Base-by-base conservation (phyloP, 2,329 filamentous ascomycete genomes). In the Cordyceps fumosorosea region DNA sequence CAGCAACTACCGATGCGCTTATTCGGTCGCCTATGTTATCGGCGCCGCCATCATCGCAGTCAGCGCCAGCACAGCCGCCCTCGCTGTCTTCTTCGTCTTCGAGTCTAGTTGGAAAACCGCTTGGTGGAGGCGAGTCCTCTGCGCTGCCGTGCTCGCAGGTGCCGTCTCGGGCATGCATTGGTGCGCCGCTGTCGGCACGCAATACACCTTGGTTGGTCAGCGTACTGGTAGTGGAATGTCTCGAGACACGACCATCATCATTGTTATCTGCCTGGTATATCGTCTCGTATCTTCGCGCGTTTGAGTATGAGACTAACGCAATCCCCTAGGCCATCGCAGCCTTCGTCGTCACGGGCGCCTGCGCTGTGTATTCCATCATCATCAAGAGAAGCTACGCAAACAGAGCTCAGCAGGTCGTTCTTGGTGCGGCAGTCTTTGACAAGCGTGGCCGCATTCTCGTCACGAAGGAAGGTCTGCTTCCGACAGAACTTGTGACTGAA, bases 111-210 rank as follows among this genome's bases (percentile, higher is more conserved):
- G 91, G 90, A 89, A 88, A 55, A 88, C 87, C 68, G 84, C 83
- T 18, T 91, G 88, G 84, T 92, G 88, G 88, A 90, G 91, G 70
- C 81, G 90, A 63, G 74, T 81, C 11, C 68, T 86, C 2, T 90
- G 87, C 64, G 88, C 88, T 11, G 75, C 85, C 52, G 74, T 92
- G 20, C 80, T 96, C 47, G 89, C 89, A 10, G 79, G 83, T 18
- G 90, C 89, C 47, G 89, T 95, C 2, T 92, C 88, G 11, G 90
- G 89, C 1, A 95, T 96, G 91, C 91, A 96, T 75, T 96, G 90
- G 89, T 88, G 88, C 62, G 91, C 89, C 37, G 82, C 88, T 3
- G 81, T 84, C 12, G 89, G 89, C 18, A 95, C 90, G 3, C 72
- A 74, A 10, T 95, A 93, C 71, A 80, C 80, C 50, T 73, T 90